Evolutionary conservation across 305 asterid genomes (phyloP).

Genomic region (Solanum hybrid): DNA sequence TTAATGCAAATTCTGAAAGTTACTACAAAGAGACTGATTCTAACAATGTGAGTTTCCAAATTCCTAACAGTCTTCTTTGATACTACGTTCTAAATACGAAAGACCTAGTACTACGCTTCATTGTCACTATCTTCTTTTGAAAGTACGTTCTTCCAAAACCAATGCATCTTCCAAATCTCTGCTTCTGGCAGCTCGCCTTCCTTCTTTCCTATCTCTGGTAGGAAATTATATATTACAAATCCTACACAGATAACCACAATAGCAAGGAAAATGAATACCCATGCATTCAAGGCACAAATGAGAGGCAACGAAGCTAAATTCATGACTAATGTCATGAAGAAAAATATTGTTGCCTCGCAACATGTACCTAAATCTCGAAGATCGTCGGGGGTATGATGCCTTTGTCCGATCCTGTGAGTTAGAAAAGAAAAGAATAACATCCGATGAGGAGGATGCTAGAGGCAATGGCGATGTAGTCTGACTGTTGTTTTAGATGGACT

Average conservation of each 20-base stretch:
- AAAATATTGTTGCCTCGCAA: too few species aligned
- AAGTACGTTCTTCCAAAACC: not conserved
- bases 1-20: not conserved
- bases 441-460: not conserved
- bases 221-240: not conserved
- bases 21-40: too few species aligned
- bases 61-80: not conserved
- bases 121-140: not conserved
- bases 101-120: not conserved
- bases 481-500: not conserved
- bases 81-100: too few species aligned
- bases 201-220: not conserved
- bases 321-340: not conserved
- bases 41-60: too few species aligned
- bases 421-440: not conserved
- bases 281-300: not conserved
- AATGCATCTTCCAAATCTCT: not conserved
- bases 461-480: not conserved
- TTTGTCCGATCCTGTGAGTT: not conserved
- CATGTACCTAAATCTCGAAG: not conserved
- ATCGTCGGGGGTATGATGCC: not conserved
- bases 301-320: not conserved
- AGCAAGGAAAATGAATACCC: not conserved
- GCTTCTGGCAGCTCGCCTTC: not conserved
- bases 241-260: not conserved